Percentiles rank a stretch among this genome's conserved stretches.
Evolutionary conservation across 2,329 filamentous ascomycete species (phyloP).

Genomic region (Talaromyces sp.): DNA sequence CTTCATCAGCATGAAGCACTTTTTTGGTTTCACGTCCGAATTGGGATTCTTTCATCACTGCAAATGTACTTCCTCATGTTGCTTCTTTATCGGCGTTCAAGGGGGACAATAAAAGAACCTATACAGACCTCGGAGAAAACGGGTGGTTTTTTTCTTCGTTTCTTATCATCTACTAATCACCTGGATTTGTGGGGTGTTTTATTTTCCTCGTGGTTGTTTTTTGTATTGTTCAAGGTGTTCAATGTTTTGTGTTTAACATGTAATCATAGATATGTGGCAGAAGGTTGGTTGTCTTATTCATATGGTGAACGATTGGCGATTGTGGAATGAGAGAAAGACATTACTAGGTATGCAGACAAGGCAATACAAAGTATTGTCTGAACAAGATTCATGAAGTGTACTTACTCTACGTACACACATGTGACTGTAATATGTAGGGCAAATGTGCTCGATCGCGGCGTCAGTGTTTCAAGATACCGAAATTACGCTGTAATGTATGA

Average conservation of each 20-base stretch:
- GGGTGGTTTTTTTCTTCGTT: constrained; percentile 12
- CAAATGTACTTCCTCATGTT: neutral
- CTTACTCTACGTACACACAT: too few species aligned
- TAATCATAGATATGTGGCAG: constrained; percentile 17
- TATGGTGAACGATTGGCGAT: neutral
- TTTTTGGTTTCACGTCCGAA: constrained; percentile 5
- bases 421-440: too few species aligned
- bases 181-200: neutral
- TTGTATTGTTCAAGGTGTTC: neutral
- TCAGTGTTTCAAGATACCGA: neutral
- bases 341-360: neutral
- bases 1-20: constrained; percentile 6
- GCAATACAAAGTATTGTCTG: neutral
- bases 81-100: constrained; percentile 1
- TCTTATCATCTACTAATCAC: constrained; percentile 6
- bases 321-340: neutral
- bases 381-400: neutral
- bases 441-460: neutral
- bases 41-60: neutral
- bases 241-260: constrained; percentile 12
- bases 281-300: neutral
- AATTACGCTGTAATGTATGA: neutral
- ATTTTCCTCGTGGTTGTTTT: constrained; percentile 1
- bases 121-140: constrained; percentile 7
- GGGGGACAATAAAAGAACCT: neutral